Evolutionary conservation across 2,329 filamentous ascomycete species (phyloP).

Genomic region (Aspergillus caelatus): DNA sequence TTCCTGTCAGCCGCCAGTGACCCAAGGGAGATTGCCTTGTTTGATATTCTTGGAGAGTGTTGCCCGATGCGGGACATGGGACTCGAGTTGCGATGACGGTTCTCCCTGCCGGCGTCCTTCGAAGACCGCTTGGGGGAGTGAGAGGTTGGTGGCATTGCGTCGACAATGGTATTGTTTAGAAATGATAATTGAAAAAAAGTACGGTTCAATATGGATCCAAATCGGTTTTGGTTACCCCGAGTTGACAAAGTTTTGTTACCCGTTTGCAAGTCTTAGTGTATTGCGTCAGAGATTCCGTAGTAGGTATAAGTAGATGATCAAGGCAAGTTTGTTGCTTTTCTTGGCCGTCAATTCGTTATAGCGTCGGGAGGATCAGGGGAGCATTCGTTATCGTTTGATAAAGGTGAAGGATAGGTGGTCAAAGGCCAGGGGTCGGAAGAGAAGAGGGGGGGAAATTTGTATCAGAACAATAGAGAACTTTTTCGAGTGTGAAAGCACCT

Average conservation of each 20-base stretch:
- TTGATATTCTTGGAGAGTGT: conserved; percentile 29
- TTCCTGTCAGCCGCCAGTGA: conserved; percentile 32
- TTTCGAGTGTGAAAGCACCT: conserved; percentile 38
- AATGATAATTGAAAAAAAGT: background rate
- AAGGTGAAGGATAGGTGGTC: conserved; percentile 16
- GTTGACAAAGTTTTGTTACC: conserved; percentile 24
- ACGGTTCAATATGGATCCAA: background rate
- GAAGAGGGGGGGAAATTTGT: conserved; percentile 20
- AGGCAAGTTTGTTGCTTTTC: conserved; percentile 10
- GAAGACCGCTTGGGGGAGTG: conserved; percentile 32
- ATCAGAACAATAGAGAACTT: conserved; percentile 12
- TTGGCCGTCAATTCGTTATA: conserved; percentile 20
- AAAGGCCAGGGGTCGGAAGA: conserved; percentile 15
- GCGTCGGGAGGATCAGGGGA: conserved; percentile 10
- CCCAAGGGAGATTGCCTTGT: conserved; percentile 27
- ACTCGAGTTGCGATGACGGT: conserved; percentile 25
- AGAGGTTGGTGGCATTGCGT: conserved; percentile 29
- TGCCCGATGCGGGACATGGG: conserved; percentile 26
- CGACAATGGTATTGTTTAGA: conserved; percentile 16
- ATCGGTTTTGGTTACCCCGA: conserved; percentile 2
- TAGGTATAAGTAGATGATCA: conserved; percentile 7
- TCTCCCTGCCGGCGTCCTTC: conserved; percentile 29
- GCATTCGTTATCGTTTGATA: conserved; percentile 17
- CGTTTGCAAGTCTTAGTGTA: conserved; percentile 16
- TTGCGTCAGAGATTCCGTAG: conserved; percentile 25